Evolutionary conservation across 208 protist genomes (phyloP).

Genomic region (Leishmania braziliensis): DNA sequence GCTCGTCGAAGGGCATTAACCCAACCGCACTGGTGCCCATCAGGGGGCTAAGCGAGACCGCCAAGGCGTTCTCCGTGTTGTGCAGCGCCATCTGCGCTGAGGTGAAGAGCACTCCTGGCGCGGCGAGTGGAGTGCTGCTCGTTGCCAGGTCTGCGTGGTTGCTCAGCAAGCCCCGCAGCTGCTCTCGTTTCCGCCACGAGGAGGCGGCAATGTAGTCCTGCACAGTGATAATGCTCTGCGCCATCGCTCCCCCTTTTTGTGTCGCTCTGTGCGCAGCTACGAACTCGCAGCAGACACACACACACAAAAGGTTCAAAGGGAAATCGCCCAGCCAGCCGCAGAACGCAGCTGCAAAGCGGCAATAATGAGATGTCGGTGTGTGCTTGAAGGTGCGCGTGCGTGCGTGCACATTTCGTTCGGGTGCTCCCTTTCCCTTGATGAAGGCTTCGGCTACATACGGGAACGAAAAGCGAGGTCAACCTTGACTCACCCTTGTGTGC

Average conservation of each 20-base stretch:
- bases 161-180: constrained; percentile 54
- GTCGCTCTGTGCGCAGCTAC: too few species aligned
- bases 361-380: not conserved
- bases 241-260: constrained; percentile 29
- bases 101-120: constrained; percentile 54
- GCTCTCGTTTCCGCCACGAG: constrained; percentile 70
- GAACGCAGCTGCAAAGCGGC: not conserved
- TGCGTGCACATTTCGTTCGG: too few species aligned
- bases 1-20: constrained; percentile 49
- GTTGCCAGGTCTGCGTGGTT: constrained; percentile 49
- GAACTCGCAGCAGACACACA: not conserved
- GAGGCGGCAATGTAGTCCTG: constrained; percentile 66
- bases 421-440: too few species aligned
- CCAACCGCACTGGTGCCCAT: constrained; percentile 58
- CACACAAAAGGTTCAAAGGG: not conserved
- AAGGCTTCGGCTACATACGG: too few species aligned
- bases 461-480: too few species aligned
- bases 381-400: not conserved
- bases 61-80: constrained; percentile 59
- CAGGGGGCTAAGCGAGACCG: constrained; percentile 65
- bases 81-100: constrained; percentile 66
- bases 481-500: not conserved
- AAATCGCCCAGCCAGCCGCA: not conserved
- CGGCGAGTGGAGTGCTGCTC: constrained; percentile 41
- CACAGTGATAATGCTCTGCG: constrained; percentile 67